Evolutionary conservation across 768 basidiomycete genomes (phyloP).

Genomic region (Crucibulum laeve): DNA sequence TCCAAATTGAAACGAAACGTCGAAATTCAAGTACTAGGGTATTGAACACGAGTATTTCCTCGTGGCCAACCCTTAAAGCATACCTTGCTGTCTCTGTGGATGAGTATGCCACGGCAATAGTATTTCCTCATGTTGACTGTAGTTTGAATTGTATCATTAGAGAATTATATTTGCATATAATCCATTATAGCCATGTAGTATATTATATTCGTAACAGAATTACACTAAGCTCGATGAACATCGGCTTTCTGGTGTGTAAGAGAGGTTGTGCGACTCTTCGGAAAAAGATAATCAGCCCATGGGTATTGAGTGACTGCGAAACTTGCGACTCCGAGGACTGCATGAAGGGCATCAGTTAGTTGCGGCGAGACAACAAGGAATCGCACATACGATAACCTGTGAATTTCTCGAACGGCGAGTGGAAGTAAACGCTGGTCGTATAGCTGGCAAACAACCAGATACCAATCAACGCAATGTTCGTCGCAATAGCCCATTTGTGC

Average conservation of each 20-base stretch:
- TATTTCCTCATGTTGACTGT: no score
- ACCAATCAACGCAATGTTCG: constrained; percentile 42
- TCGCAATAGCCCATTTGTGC: constrained; percentile 45
- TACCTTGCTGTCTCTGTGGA: no score
- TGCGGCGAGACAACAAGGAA: not conserved
- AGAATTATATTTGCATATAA: no score
- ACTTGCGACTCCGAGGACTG: constrained; percentile 24
- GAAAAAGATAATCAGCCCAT: not conserved
- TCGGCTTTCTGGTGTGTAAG: not conserved
- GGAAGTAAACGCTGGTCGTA: constrained; percentile 90
- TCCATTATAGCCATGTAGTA: no score
- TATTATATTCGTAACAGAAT: no score
- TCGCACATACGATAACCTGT: constrained; percentile 71
- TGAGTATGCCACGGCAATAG: no score
- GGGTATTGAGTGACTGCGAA: constrained; percentile 19
- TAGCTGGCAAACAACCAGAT: constrained; percentile 73
- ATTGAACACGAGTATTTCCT: no score
- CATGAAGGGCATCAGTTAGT: not conserved
- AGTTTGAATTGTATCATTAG: no score
- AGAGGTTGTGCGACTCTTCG: not conserved
- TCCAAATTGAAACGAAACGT: no score
- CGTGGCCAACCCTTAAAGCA: no score
- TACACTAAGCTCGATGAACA: no score
- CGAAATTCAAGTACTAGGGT: no score
- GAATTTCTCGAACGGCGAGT: constrained; percentile 82